Evolutionary conservation across 2,329 filamentous ascomycete genomes (phyloP), one percentile per base, ranked within the genome.

Genomic region (Daldinia eschscholtzii): DNA sequence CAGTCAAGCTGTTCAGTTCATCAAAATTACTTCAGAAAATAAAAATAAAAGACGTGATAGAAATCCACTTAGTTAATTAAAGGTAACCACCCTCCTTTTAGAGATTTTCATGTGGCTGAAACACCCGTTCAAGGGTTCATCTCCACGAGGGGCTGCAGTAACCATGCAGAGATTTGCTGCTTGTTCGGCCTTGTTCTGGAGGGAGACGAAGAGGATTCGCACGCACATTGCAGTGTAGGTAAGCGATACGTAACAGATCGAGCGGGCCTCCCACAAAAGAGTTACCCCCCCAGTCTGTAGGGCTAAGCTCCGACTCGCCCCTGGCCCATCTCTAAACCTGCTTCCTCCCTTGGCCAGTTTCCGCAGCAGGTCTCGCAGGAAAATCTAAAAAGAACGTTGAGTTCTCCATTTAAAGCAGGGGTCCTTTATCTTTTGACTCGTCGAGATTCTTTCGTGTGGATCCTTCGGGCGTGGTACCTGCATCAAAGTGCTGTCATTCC

Each of bases 401-500:
- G 20, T 48, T 59, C 68, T 61, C 64, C 53, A 57, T 41, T 13
- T 6, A 28, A 28, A 41, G 53, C 57, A 59, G 48, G 42, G 39
- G 60, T 56, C 53, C 58, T 58, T 57, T 62, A 18, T 41, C 42
- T 30, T 57, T 59, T 23, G 48, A 64, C 67, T 65, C 44, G 62
- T 65, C 56, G 48, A 64, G 50, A 68, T 62, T 65, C 65, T 67
- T 53, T 50, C 61, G 18, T 68, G 71, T 73, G 72, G 70, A 68
- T 71, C 73, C 70, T 67, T 64, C 63, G 53, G 67, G 18, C 61
- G 59, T 63, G 70, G 74, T 76, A 75, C 74, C 74, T 76, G 73
- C 74, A 66, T 76, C 60, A 70, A 60, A 62, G 64, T 62, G 67
- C 56, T 71, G 70, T 69, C 65, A 69, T 70, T 37, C 63, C 55